Evolutionary conservation across 768 basidiomycete genomes (phyloP).

Genomic region (Termitomyces sp.): DNA sequence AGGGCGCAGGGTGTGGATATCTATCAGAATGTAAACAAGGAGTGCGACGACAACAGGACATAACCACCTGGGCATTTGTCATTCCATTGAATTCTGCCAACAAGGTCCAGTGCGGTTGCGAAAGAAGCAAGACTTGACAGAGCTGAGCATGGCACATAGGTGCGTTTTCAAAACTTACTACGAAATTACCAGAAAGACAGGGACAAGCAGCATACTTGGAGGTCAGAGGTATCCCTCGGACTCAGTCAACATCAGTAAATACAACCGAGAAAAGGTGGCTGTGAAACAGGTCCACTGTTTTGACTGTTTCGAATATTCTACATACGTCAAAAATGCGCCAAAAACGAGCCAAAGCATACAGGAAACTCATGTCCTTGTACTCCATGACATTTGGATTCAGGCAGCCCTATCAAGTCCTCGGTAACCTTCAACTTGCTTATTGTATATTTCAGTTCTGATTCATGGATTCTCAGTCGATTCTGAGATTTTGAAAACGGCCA

Average conservation of each 20-base stretch:
- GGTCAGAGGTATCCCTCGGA: too few relatives aligned
- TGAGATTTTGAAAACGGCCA: constrained; percentile 68
- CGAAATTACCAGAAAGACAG: constrained; percentile 22
- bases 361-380: constrained; percentile 91
- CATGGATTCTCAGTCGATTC: constrained; percentile 60
- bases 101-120: constrained; percentile 45
- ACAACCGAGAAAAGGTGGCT: not conserved
- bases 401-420: constrained; percentile 89
- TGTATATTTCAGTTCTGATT: not conserved
- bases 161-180: constrained; percentile 15
- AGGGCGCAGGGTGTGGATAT: constrained; percentile 36
- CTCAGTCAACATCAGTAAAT: constrained; percentile 15
- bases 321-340: constrained; percentile 62
- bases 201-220: constrained; percentile 8
- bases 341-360: constrained; percentile 92
- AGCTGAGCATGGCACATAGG: not conserved
- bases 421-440: constrained; percentile 32
- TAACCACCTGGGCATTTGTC: constrained; percentile 54
- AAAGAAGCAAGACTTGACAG: constrained; percentile 19
- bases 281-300: too few relatives aligned
- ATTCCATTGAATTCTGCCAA: constrained; percentile 66
- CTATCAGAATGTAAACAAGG: constrained; percentile 2
- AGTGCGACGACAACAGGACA: not conserved
- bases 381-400: constrained; percentile 84
- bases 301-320: not conserved